Evolutionary conservation across 352 stramenopile species (phyloP), one percentile per base, ranked within the genome.

Genomic region (Globisporangium recalcitrans): DNA sequence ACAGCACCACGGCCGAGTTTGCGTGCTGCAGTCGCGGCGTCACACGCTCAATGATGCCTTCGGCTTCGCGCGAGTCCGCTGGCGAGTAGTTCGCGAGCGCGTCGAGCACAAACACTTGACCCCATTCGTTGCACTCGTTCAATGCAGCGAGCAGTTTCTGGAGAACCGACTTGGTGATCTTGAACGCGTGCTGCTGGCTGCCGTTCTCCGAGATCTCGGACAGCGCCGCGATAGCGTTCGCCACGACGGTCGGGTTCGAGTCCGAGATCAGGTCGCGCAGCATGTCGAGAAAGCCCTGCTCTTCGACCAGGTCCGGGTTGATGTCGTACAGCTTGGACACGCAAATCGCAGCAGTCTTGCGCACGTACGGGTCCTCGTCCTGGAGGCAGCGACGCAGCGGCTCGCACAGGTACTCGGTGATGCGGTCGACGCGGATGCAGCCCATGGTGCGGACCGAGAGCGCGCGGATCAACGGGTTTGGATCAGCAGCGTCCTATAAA

Each of bases 241-340:
- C 97, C 14, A 99, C 98, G 22, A 99, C 96, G 13, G 88, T 98
- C 42, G 96, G 97, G 68, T 99, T 99, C 16, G 96, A 96, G 75
- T 99, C 98, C 22, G 87, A 97, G 58, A 99, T 98, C 19, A 99
- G 78, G 62, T 99, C 97, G 57, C 97, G 87, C n/a, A 99, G 77
- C 66, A 97, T 97, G 65, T 98, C 88, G 6, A 98, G 67, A 68
- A 98, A 98, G 19, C 96, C 96, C 61, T 98, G 90, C 65, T 98
- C 96, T 46, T 98, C 91, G 1, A 99, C 97, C 46, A 99, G 80
- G 36, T 97, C 89, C 1, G 97, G 96, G 58, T 97, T 98, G 80
- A 99, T 99, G 71, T 99, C 97, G 77, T 99, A 99, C 16, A 99
- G 85, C 78, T 99, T 99, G 48, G 97, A 98, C 14, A 99, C 97